phyloP scores from a whole-genome alignment of 176 grass and related monocot species.

The Thinopyrum elongatum region DNA sequence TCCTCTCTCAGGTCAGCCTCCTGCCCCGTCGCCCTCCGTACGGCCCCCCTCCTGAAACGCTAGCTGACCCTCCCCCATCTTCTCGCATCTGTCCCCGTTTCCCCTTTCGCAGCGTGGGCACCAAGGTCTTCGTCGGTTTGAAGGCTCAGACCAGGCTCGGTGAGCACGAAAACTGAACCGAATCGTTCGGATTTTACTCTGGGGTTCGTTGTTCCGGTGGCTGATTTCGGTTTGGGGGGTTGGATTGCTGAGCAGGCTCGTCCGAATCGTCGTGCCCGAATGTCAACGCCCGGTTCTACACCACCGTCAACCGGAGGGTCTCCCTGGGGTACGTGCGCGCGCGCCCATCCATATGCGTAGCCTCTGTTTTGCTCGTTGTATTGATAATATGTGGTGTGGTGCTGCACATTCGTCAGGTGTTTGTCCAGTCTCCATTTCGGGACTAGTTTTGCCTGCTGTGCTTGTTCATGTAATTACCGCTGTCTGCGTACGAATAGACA shows the following conservation, averaged over 20 bases:
- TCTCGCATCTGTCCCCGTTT: background rate
- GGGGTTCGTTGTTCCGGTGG: background rate
- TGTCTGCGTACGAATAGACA: background rate
- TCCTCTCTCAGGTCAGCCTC: conserved; percentile 26
- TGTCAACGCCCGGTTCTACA: conserved; percentile 55
- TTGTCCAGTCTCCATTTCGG: background rate
- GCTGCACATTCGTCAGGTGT: background rate
- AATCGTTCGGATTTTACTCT: background rate
- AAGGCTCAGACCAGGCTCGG: conserved; percentile 47
- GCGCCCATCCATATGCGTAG: background rate
- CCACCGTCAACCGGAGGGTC: conserved; percentile 54
- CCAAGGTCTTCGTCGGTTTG: conserved; percentile 58
- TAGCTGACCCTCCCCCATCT: background rate
- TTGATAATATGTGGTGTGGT: background rate
- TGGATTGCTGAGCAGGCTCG: conserved; percentile 49
- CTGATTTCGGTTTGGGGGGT: conserved; percentile 21
- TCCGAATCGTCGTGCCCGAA: conserved; percentile 50
- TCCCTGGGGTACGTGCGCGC: conserved; percentile 49
- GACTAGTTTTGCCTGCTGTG: background rate
- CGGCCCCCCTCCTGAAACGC: background rate
- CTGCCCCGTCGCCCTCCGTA: background rate
- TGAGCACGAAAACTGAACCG: background rate
- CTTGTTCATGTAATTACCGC: background rate
- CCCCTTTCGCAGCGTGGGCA: conserved; percentile 46
- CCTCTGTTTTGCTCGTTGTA: background rate